Evolutionary conservation across 257 asterid genomes (phyloP).

Genomic region (Craterostigma plantagineum): DNA sequence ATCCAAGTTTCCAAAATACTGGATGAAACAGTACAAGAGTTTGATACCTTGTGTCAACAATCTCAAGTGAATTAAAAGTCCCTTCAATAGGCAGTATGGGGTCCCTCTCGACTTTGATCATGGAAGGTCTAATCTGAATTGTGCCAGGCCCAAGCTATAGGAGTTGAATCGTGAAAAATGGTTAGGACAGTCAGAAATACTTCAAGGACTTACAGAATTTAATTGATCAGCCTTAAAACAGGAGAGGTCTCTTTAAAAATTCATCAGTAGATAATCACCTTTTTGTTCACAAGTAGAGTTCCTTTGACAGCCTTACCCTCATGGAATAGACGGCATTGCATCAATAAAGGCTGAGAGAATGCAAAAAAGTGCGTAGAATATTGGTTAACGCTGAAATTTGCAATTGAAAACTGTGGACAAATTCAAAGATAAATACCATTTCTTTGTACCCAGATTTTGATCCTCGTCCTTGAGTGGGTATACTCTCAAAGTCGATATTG

Average conservation of each 20-base stretch:
- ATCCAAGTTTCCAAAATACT: not conserved
- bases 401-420: too few species aligned
- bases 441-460: too few species aligned
- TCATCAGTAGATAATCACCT: conserved; percentile 20
- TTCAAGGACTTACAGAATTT: too few species aligned
- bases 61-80: conserved; percentile 50
- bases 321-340: conserved; percentile 71
- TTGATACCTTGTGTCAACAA: conserved; percentile 43
- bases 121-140: conserved; percentile 72
- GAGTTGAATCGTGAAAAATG: conserved; percentile 2
- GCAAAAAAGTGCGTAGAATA: not conserved
- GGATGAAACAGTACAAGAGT: too few species aligned
- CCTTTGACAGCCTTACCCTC: conserved; percentile 76
- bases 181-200: not conserved
- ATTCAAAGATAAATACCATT: not conserved
- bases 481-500: too few species aligned
- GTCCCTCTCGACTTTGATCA: conserved; percentile 68
- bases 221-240: too few species aligned
- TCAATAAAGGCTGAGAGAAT: conserved; percentile 52
- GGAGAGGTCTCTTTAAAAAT: too few species aligned
- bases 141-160: conserved; percentile 39
- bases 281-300: conserved; percentile 56
- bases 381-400: conserved; percentile 3
- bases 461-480: too few species aligned
- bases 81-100: conserved; percentile 4